Conservation (phyloP, 2,329 filamentous ascomycete genomes). For the Fusarium sp. region DNA sequence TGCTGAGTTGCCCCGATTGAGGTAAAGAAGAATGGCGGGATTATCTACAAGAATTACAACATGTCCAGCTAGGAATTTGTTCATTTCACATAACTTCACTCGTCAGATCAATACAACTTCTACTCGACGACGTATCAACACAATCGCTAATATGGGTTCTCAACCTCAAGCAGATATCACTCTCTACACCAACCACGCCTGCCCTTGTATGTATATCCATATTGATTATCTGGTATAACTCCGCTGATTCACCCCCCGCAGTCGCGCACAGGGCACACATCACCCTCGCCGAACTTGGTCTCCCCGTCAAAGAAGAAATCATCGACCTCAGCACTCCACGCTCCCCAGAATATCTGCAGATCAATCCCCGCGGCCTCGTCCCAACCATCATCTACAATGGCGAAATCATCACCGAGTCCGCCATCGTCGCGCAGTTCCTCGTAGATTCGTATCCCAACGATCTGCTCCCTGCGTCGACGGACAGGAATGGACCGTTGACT, state of each 20-base stretch:
- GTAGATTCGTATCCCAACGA: slow-evolving; percentile 77
- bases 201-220: slow-evolving; percentile 65
- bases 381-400: slow-evolving; percentile 75
- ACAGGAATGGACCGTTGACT: slow-evolving; percentile 65
- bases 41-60: neutral
- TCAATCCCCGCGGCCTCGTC: slow-evolving; percentile 85
- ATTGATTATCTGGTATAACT: neutral
- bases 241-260: slow-evolving; percentile 50
- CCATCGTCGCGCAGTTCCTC: slow-evolving; percentile 77
- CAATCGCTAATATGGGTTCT: slow-evolving; percentile 32
- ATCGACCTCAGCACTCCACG: slow-evolving; percentile 79
- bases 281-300: slow-evolving; percentile 72
- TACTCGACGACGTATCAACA: slow-evolving; percentile 6
- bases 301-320: slow-evolving; percentile 77
- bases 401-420: slow-evolving; percentile 79
- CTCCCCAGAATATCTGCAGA: slow-evolving; percentile 77
- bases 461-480: slow-evolving; percentile 68
- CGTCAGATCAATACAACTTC: neutral
- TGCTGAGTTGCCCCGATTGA: neutral
- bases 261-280: slow-evolving; percentile 81
- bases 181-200: slow-evolving; percentile 77
- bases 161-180: slow-evolving; percentile 59
- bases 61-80: neutral
- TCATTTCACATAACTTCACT: neutral
- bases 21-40: neutral